phyloP scores from a whole-genome alignment of 2,329 filamentous ascomycete species.

The Bipolaris oryzae region DNA sequence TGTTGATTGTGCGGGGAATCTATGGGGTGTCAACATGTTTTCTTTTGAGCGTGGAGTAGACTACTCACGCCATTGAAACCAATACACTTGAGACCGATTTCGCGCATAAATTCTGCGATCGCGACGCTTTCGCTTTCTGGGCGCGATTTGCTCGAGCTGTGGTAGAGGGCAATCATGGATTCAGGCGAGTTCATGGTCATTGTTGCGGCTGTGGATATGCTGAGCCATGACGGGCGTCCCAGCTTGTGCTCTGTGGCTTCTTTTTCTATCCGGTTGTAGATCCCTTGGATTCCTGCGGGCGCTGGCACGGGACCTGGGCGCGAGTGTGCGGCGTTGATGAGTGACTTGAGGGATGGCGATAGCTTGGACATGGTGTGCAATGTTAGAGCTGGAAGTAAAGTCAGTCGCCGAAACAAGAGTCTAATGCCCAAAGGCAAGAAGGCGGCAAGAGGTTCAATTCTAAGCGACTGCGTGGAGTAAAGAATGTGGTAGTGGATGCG shows the following conservation, averaged over 20 bases:
- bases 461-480: neutral
- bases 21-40: constrained; percentile 46
- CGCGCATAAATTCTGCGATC: constrained; percentile 74
- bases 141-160: constrained; percentile 41
- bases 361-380: constrained; percentile 43
- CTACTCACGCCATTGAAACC: constrained; percentile 69
- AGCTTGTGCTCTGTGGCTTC: constrained; percentile 40
- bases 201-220: constrained; percentile 68
- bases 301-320: constrained; percentile 45
- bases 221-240: constrained; percentile 46
- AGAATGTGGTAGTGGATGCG: neutral
- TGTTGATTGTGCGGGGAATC: constrained; percentile 84
- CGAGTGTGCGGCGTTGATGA: constrained; percentile 45
- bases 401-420: neutral
- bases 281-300: constrained; percentile 37
- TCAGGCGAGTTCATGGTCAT: constrained; percentile 88
- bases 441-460: neutral
- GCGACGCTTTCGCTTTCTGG: constrained; percentile 49
- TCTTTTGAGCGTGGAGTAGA: too few species aligned
- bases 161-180: constrained; percentile 69
- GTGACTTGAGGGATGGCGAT: constrained; percentile 42
- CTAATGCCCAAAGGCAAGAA: neutral
- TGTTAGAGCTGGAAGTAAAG: neutral
- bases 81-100: constrained; percentile 77
- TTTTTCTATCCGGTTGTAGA: constrained; percentile 41